A percentile compares a stretch with the other conserved stretches of the same genome.
Conservation (phyloP, 345 rosid species). For the Linum lewisii region DNA sequence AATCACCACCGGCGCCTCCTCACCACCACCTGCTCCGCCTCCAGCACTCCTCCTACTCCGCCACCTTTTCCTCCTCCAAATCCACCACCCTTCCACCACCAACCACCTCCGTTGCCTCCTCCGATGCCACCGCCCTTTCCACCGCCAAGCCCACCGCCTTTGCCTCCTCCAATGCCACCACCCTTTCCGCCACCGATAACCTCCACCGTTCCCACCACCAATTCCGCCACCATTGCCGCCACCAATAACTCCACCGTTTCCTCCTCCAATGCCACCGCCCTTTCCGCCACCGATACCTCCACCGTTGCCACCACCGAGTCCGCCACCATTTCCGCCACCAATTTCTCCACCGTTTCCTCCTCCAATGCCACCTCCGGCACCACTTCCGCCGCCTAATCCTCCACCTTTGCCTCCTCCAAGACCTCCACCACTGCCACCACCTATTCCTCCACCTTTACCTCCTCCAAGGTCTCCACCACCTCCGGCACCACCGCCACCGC, state of each 20-base stretch:
- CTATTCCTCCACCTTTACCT: slow-evolving; percentile 17
- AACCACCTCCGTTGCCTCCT: not conserved
- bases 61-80: not conserved
- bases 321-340: slow-evolving; percentile 14
- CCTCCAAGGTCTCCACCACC: slow-evolving; percentile 17
- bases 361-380: not conserved
- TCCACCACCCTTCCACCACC: not conserved
- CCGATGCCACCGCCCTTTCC: not conserved
- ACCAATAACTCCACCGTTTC: slow-evolving; percentile 7
- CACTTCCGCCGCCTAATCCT: slow-evolving; percentile 1
- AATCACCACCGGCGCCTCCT: not conserved
- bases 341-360: slow-evolving; percentile 1
- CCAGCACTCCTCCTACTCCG: slow-evolving; percentile 3
- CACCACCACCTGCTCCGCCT: not conserved
- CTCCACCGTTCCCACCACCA: slow-evolving; percentile 1
- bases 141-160: not conserved
- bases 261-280: slow-evolving; percentile 5
- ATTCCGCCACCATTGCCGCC: slow-evolving; percentile 12
- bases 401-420: not conserved
- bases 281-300: slow-evolving; percentile 24
- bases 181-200: not conserved
- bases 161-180: not conserved
- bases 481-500: not conserved
- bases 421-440: slow-evolving; percentile 10
- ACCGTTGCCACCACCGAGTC: slow-evolving; percentile 24